Evolutionary conservation across 2,329 filamentous ascomycete species (phyloP), one percentile per base, ranked within the genome.

Genomic region (Ophiostoma ulmi): DNA sequence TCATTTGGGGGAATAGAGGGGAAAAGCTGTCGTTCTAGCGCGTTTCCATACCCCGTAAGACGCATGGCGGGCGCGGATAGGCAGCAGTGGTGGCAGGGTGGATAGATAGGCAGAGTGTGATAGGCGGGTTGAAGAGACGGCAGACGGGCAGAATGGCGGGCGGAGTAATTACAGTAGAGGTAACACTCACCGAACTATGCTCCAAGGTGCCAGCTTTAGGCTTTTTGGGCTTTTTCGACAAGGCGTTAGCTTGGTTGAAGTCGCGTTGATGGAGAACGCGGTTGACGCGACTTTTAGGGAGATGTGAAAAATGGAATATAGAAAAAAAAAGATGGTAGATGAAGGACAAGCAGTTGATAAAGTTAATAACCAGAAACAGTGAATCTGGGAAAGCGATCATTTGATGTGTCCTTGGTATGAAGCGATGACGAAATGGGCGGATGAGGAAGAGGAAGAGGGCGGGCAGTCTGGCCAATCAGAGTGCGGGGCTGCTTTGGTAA

Each of bases 11-110:
- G 69, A 26, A 22, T 55, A 31, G 41, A 55, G 61, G 55, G 67
- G 58, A 35, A 41, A 39, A 70, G 65, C 65, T 70, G 58, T 64
- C 39, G n/a, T 71, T 71, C 36, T 71, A 71, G 67, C 64, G 70
- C n/a, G 55, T 11, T 63, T 64, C 38, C 35, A 36, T 22, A 22
- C 39, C 14, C 52, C 52, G 52, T 58, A 58, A 48, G 52, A 48
- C 36, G 13, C 17, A 22, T 67, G 64, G 38, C 61, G 31, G 31
- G 69, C 66, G 66, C 55, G 64, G 44, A 20, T 48, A 67, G 38
- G 61, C 70, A 69, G 22, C 61, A 67, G 70, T 41, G 61, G 31
- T 11, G 11, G 35, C 38, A 58, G 22, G 52, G 22, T 58, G 20
- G 52, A 14, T 26, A 58, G 11, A 58, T 58, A 22, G 55, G 14